Percentiles rank a stretch among this genome's conserved stretches.
These are phyloP conservation scores for Croton laevigatus DNA, from an alignment of 441 rosid species.

Conservation along the genomic window DNA sequence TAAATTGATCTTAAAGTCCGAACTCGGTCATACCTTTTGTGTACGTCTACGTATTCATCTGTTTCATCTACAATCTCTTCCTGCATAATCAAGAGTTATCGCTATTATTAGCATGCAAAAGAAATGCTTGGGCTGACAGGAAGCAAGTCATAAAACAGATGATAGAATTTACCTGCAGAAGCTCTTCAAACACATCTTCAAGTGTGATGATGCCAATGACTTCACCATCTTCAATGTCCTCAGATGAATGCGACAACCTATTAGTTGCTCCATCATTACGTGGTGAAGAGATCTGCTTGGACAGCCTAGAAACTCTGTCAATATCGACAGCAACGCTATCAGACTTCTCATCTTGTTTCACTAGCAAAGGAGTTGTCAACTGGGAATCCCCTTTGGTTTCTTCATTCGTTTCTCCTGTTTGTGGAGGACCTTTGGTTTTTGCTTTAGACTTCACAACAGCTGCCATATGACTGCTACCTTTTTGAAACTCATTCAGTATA, in stretches of 20 bases:
- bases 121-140: background rate
- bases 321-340: constrained; percentile 65
- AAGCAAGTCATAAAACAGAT: constrained; percentile 4
- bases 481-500: constrained; percentile 93
- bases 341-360: constrained; percentile 47
- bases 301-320: constrained; percentile 45
- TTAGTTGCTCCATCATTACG: constrained; percentile 37
- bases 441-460: constrained; percentile 87
- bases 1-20: background rate
- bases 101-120: constrained; percentile 5
- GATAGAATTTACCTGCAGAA: constrained; percentile 50
- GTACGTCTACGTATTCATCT: constrained; percentile 95
- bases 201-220: constrained; percentile 93
- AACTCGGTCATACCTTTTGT: constrained; percentile 61
- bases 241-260: constrained; percentile 43
- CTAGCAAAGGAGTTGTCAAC: constrained; percentile 62
- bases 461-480: constrained; percentile 99
- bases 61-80: constrained; percentile 99
- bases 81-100: constrained; percentile 32
- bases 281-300: constrained; percentile 26
- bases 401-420: constrained; percentile 39
- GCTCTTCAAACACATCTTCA: constrained; percentile 98
- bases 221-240: constrained; percentile 88
- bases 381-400: constrained; percentile 48
- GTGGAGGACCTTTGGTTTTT: constrained; percentile 44